Base-by-base conservation (phyloP, 306 rosid genomes). In the Medicago arabica region DNA sequence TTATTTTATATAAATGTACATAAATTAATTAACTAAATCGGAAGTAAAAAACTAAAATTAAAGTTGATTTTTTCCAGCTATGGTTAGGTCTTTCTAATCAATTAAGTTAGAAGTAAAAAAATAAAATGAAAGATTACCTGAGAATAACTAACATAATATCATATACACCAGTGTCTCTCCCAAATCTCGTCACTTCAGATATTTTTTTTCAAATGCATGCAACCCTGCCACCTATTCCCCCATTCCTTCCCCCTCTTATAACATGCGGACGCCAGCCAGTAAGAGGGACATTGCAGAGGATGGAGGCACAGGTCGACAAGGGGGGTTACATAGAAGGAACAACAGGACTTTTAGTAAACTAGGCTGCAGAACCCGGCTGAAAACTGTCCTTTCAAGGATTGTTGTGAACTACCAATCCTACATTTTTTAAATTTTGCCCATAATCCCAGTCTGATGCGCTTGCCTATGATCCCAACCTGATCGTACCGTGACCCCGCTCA, bases 141-240 rank as follows among this genome's bases (percentile, higher is more conserved):
- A 25, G 25, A 28, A 60, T 14, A 19, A 60, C 15, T 25, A 28
- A 60, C 41, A 18, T 17, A 8, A 28, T 5, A 6, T 17, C 5
- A 5, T 36, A 40, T 18, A 18, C 53, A 40, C 31, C 18, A 18
- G 11, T 0, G n/a, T 31, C 70, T 39, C 50, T 50, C 28, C 69
- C 70, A 65, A 18, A 15, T 10, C 17, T 64, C 31, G 13, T 19
- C 70, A 39, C 16, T 39, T 40, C 25, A 17, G 51, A 39, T 65
- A n/a, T 65, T 65, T 64, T 39, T 65, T 65, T 39, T 10, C 34
- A 41, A 66, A 19, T 10, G 7, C 71, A 66, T 66, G 34, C 17
- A 41, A 10, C 25, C 14, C 23, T 18, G 18, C 54, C 36, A 1
- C n/a, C 65, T 9, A 53, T 59, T 59, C 25, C 49, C 68, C 8